Conservation (phyloP, 306 rosid genomes). For the Macrotyloma uniflorum region DNA sequence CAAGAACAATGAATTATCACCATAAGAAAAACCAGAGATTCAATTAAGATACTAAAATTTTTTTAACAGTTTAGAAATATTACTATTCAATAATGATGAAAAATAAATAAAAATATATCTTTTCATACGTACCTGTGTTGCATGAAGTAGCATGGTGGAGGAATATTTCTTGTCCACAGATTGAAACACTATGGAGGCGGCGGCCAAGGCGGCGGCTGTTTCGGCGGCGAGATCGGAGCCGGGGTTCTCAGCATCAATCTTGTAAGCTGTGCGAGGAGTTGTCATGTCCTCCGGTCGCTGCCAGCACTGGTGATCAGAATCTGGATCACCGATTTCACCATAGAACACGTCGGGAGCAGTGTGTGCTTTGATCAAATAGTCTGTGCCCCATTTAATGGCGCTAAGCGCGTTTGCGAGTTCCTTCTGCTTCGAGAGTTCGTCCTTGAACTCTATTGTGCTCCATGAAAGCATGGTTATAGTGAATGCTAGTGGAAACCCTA, state of each 20-base stretch:
- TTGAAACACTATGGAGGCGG: slow-evolving; percentile 59
- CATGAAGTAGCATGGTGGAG: slow-evolving; percentile 43
- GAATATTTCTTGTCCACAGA: slow-evolving; percentile 28
- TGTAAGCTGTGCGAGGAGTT: slow-evolving; percentile 42
- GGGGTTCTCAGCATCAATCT: slow-evolving; percentile 45
- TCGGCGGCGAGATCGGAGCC: slow-evolving; percentile 78
- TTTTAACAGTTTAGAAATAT: too few relatives aligned
- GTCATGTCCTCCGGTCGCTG: slow-evolving; percentile 77
- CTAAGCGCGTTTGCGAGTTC: slow-evolving; percentile 50
- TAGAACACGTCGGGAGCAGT: slow-evolving; percentile 43
- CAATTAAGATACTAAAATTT: too few relatives aligned
- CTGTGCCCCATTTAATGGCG: slow-evolving; percentile 73
- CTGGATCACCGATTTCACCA: slow-evolving; percentile 58
- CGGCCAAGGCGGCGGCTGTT: slow-evolving; percentile 65
- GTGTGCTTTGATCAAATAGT: slow-evolving; percentile 66
- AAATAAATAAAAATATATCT: too few relatives aligned
- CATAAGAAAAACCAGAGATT: background rate
- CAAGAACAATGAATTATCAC: background rate
- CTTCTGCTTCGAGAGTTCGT: slow-evolving; percentile 7
- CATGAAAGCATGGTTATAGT: slow-evolving; percentile 72
- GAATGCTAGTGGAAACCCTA: slow-evolving; percentile 72
- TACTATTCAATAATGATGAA: too few relatives aligned
- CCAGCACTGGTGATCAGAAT: slow-evolving; percentile 68
- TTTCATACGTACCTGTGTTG: slow-evolving; percentile 46
- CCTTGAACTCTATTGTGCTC: slow-evolving; percentile 59